A percentile compares a stretch with the other conserved stretches of the same genome.
Conservation (phyloP, 805 yeast genomes). For the Pichia manshurica region DNA sequence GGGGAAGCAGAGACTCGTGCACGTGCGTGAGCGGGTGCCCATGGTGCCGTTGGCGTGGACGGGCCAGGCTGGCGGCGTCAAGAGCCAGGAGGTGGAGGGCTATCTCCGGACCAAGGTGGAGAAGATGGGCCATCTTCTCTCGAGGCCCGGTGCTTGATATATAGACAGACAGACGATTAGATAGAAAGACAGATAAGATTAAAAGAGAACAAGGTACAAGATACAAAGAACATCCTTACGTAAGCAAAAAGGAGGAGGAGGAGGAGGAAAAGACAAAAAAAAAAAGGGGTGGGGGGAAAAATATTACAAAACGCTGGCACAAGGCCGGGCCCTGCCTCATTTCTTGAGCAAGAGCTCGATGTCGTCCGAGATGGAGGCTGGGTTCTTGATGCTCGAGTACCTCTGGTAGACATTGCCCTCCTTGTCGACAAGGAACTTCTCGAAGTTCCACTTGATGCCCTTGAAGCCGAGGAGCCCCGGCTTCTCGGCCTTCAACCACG, state of each 20-base stretch:
- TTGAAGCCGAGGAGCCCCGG: conserved; percentile 62
- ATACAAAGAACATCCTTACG: no score
- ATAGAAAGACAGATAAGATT: neutral
- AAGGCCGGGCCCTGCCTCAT: neutral
- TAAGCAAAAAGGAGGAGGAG: neutral
- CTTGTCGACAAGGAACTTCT: conserved; percentile 50
- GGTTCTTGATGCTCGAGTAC: conserved; percentile 60
- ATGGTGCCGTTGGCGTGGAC: conserved; percentile 97
- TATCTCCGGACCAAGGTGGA: conserved; percentile 91
- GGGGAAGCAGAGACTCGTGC: conserved; percentile 68
- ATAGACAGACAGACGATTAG: neutral
- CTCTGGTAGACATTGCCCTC: conserved; percentile 50
- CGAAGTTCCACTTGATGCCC: conserved; percentile 59
- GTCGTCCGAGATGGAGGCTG: conserved; percentile 50
- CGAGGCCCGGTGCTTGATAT: conserved; percentile 27
- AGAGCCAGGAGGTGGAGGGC: conserved; percentile 83
- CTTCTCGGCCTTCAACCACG: conserved; percentile 60
- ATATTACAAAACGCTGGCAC: neutral
- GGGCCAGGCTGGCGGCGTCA: conserved; percentile 54
- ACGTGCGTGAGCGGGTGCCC: conserved; percentile 84
- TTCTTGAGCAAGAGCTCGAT: conserved; percentile 51
- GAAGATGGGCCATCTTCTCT: conserved; percentile 92
- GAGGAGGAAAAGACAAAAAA: neutral
- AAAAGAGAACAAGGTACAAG: neutral
- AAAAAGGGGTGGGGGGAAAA: neutral